phyloP scores from a whole-genome alignment of 2,329 filamentous ascomycete genomes.

The Volutella citrinella region DNA sequence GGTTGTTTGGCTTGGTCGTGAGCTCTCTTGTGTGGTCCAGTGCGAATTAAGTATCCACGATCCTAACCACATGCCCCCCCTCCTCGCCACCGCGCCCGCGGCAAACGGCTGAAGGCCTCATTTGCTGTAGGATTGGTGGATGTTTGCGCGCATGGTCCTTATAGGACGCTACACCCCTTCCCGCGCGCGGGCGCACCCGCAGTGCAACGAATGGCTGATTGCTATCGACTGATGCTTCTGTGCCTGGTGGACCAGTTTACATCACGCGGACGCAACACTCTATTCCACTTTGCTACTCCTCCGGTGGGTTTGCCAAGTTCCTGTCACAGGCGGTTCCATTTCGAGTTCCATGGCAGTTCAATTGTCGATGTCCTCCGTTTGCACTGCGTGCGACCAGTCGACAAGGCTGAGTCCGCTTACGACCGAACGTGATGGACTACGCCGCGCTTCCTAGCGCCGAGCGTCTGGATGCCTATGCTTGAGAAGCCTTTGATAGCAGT shows the following conservation, averaged over 20 bases:
- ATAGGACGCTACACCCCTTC: conserved; percentile 1
- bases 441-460: conserved; percentile 1
- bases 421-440: conserved; percentile 1
- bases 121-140: conserved; percentile 1
- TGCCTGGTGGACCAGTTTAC: conserved; percentile 1
- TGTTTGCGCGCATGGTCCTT: conserved; percentile 1
- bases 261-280: conserved; percentile 1
- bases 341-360: conserved; percentile 1
- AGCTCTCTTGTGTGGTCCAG: conserved; percentile 1
- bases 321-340: conserved; percentile 1
- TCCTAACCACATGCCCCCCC: conserved; percentile 1
- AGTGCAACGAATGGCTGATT: conserved; percentile 1
- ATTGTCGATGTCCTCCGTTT: conserved; percentile 1
- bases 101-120: conserved; percentile 1
- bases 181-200: conserved; percentile 1
- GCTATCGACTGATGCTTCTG: conserved; percentile 1
- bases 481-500: conserved; percentile 1
- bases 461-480: conserved; percentile 1
- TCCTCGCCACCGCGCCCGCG: neutral
- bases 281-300: conserved; percentile 1
- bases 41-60: conserved; percentile 1
- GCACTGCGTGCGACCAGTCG: conserved; percentile 1
- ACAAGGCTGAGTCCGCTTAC: conserved; percentile 1
- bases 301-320: conserved; percentile 1
- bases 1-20: conserved; percentile 1